phyloP scores from a whole-genome alignment of 2,329 filamentous ascomycete species.

The Sarocladium strictum region DNA sequence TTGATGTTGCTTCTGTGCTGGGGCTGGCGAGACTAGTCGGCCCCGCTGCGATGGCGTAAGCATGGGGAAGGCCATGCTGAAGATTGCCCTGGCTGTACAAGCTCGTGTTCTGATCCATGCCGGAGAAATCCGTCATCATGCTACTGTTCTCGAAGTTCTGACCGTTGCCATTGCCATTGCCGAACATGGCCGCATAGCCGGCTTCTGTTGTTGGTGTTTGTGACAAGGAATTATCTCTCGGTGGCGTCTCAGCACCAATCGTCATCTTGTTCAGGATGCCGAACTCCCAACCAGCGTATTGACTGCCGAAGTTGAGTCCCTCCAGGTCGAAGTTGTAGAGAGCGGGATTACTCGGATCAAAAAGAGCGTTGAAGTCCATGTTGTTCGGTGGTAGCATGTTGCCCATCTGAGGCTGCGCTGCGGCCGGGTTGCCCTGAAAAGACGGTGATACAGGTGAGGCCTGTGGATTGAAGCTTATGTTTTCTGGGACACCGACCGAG shows the following conservation, averaged over 20 bases:
- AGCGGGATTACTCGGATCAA: slow-evolving; percentile 87
- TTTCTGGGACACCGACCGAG: slow-evolving; percentile 41
- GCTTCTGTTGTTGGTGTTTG: slow-evolving; percentile 31
- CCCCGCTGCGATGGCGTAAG: slow-evolving; percentile 58
- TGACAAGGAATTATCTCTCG: slow-evolving; percentile 54
- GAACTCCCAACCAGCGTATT: slow-evolving; percentile 93
- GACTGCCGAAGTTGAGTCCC: slow-evolving; percentile 82
- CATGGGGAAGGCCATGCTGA: slow-evolving; percentile 58
- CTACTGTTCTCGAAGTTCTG: slow-evolving; percentile 39
- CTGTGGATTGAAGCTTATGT: slow-evolving; percentile 53
- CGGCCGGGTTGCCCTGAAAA: slow-evolving; percentile 48
- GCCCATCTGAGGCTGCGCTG: slow-evolving; percentile 28
- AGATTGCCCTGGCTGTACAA: slow-evolving; percentile 52
- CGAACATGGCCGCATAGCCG: slow-evolving; percentile 41
- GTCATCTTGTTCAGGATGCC: slow-evolving; percentile 96
- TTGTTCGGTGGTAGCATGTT: slow-evolving; percentile 44
- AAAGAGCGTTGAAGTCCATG: slow-evolving; percentile 57
- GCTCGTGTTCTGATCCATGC: slow-evolving; percentile 41
- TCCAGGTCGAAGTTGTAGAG: slow-evolving; percentile 95
- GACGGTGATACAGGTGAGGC: slow-evolving; percentile 70
- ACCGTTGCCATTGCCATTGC: slow-evolving; percentile 30
- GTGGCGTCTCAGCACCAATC: slow-evolving; percentile 63
- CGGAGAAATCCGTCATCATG: slow-evolving; percentile 46
- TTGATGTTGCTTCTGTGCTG: slow-evolving; percentile 57
- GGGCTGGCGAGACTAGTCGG: slow-evolving; percentile 58